Percentiles rank a stretch among this genome's conserved stretches.
phyloP scores from a whole-genome alignment of 352 stramenopile genomes.

The Phytophthora parvispora region DNA sequence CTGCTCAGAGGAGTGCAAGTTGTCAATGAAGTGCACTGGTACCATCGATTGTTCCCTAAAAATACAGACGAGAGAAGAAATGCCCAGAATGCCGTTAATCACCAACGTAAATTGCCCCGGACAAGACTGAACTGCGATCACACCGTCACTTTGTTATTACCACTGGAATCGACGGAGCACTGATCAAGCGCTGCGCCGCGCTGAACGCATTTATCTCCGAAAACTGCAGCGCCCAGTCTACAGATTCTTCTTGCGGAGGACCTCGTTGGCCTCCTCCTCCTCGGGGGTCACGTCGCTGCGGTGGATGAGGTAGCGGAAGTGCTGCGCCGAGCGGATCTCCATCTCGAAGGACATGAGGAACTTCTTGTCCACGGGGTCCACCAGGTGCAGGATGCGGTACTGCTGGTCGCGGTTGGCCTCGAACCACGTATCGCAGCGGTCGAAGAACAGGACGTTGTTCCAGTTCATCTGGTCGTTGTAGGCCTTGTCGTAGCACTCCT shows the following conservation, averaged over 20 bases:
- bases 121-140: constrained; percentile 6
- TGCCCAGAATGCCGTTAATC: constrained; percentile 1
- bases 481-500: constrained; percentile 70
- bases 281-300: constrained; percentile 61
- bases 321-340: constrained; percentile 75
- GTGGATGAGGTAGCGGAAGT: constrained; percentile 79
- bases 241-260: constrained; percentile 69
- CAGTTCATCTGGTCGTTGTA: constrained; percentile 71
- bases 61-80: constrained; percentile 28
- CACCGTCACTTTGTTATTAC: constrained; percentile 31
- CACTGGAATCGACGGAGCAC: constrained; percentile 33
- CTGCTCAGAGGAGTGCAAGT: too few species aligned
- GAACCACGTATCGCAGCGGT: constrained; percentile 74
- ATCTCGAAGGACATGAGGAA: constrained; percentile 78
- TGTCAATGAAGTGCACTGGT: too few species aligned
- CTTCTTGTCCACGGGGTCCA: constrained; percentile 71
- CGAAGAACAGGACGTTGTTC: constrained; percentile 82
- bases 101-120: background rate
- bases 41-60: constrained; percentile 11
- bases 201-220: constrained; percentile 13
- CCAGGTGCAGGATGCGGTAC: constrained; percentile 76
- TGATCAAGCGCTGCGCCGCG: constrained; percentile 20
- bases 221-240: constrained; percentile 32
- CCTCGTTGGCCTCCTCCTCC: constrained; percentile 62
- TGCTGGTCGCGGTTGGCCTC: constrained; percentile 76